A percentile compares a stretch with the other conserved stretches of the same genome.
Conservation (phyloP, 139 green algal species). For the Volvox reticuliferus region DNA sequence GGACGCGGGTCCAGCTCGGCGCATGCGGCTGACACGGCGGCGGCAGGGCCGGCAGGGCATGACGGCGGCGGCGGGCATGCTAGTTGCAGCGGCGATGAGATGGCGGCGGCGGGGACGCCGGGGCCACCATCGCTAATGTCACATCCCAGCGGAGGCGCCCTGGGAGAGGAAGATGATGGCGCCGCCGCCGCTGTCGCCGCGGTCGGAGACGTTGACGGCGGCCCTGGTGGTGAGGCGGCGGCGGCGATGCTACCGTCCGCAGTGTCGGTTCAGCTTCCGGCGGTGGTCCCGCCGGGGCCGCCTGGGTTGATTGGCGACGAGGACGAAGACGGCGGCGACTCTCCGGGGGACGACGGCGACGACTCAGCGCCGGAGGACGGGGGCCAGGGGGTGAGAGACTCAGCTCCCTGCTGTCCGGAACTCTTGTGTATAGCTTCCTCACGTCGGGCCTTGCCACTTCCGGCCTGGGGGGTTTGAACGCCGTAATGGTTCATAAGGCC, state of each 20-base stretch:
- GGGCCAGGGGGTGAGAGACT: background rate
- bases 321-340: background rate
- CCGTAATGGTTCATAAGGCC: too few relatives aligned
- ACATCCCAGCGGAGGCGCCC: background rate
- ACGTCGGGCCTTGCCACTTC: too few relatives aligned
- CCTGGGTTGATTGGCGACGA: background rate
- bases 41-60: background rate
- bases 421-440: too few relatives aligned
- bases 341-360: slow-evolving; percentile 35
- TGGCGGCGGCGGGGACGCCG: background rate
- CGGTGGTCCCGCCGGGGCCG: background rate
- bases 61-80: background rate
- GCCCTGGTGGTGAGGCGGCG: background rate
- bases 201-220: background rate
- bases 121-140: background rate
- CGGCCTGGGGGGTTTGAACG: too few relatives aligned
- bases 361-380: slow-evolving; percentile 14
- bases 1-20: background rate
- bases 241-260: background rate
- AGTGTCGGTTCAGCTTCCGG: background rate
- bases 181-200: background rate
- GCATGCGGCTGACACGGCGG: background rate
- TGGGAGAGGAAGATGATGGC: background rate
- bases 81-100: slow-evolving; percentile 7
- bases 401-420: too few relatives aligned